These are phyloP conservation scores for Rhodocollybia butyracea DNA, from an alignment of 768 basidiomycete genomes.

Conservation along the genomic window DNA sequence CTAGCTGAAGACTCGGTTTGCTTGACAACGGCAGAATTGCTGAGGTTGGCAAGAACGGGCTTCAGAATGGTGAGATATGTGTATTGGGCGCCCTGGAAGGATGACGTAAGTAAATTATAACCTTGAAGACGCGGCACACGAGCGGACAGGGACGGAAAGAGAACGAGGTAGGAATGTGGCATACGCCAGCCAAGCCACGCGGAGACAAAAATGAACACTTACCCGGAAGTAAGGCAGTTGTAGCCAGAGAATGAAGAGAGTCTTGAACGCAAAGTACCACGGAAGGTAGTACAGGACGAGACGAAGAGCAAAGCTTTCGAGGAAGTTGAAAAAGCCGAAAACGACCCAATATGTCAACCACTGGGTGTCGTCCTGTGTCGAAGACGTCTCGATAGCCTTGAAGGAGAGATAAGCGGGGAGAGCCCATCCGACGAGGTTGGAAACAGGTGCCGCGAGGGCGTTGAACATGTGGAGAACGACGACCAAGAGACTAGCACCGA, in stretches of 20 bases:
- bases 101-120: conserved; percentile 10
- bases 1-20: conserved; percentile 1
- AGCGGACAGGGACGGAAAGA: neutral
- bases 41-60: conserved; percentile 70
- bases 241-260: conserved; percentile 86
- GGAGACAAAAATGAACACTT: conserved; percentile 31
- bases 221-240: conserved; percentile 84
- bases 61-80: conserved; percentile 76
- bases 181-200: neutral
- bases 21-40: conserved; percentile 7
- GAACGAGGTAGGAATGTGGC: conserved; percentile 4
- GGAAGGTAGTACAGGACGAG: conserved; percentile 89
- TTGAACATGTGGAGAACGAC: conserved; percentile 81
- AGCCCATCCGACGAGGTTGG: conserved; percentile 92
- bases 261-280: conserved; percentile 95
- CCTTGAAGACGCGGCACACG: conserved; percentile 13
- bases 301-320: conserved; percentile 82
- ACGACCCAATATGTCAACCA: conserved; percentile 99
- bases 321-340: conserved; percentile 90
- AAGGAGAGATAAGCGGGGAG: conserved; percentile 95
- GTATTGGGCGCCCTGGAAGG: conserved; percentile 75
- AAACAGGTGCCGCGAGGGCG: conserved; percentile 87
- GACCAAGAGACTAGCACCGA: conserved; percentile 67
- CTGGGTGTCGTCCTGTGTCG: conserved; percentile 81
- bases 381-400: conserved; percentile 89